A percentile compares a stretch with the other conserved stretches of the same genome.
Conservation (phyloP, 2,329 filamentous ascomycete genomes). For the Penicillium olsonii region DNA sequence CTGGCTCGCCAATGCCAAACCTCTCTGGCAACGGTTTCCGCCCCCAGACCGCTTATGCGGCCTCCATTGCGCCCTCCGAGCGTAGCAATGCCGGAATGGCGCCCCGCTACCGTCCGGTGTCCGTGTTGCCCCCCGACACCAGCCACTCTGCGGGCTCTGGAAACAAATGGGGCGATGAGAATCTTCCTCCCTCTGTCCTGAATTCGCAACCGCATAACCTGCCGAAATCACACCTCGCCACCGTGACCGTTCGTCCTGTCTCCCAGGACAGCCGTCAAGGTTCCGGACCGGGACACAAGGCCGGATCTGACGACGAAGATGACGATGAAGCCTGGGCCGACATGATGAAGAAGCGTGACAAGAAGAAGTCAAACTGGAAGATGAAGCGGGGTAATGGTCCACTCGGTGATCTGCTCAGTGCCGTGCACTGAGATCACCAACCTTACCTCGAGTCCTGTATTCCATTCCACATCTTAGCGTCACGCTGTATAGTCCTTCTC, state of each 20-base stretch:
- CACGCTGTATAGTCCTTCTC: conserved; percentile 21
- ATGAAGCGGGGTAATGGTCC: conserved; percentile 41
- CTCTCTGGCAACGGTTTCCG: conserved; percentile 29
- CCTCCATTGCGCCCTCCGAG: conserved; percentile 93
- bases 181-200: conserved; percentile 27
- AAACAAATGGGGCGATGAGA: conserved; percentile 42
- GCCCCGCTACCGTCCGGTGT: conserved; percentile 86
- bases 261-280: conserved; percentile 24
- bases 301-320: conserved; percentile 41
- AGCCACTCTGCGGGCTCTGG: conserved; percentile 34
- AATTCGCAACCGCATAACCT: conserved; percentile 23
- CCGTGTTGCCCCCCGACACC: conserved; percentile 55
- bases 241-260: conserved; percentile 32
- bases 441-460: conserved; percentile 6
- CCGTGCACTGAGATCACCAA: conserved; percentile 31
- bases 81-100: conserved; percentile 91
- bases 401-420: conserved; percentile 41
- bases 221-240: conserved; percentile 31
- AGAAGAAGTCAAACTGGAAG: conserved; percentile 51
- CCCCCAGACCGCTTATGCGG: conserved; percentile 62
- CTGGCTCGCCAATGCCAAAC: conserved; percentile 37
- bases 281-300: conserved; percentile 16
- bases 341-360: conserved; percentile 52
- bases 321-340: conserved; percentile 54
- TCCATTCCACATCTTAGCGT: neutral